A percentile compares a stretch with the other conserved stretches of the same genome.
Conservation (phyloP, 2,329 filamentous ascomycete genomes). For the Fusarium xylarioides region DNA sequence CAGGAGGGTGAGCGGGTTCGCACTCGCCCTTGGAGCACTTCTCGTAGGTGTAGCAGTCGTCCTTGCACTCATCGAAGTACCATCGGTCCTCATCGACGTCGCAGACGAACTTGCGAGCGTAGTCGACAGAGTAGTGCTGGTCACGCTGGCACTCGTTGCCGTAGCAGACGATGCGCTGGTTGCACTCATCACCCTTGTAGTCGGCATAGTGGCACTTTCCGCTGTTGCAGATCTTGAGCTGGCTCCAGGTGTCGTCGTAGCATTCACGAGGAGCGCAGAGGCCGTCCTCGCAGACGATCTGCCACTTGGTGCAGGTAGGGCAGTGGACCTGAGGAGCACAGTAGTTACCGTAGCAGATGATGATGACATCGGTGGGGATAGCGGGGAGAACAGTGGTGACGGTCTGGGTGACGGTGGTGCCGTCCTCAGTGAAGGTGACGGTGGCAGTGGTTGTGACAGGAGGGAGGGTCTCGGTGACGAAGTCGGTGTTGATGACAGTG, state of each 20-base stretch:
- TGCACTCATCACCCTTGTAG: slow-evolving; percentile 44
- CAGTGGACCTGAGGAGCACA: slow-evolving; percentile 44
- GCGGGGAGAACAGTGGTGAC: slow-evolving; percentile 34
- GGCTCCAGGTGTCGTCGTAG: slow-evolving; percentile 39
- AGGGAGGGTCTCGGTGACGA: slow-evolving; percentile 40
- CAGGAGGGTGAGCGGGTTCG: slow-evolving; percentile 28
- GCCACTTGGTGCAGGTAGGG: slow-evolving; percentile 39
- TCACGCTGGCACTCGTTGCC: slow-evolving; percentile 43
- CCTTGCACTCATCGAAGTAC: slow-evolving; percentile 44
- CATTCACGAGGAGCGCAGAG: slow-evolving; percentile 44
- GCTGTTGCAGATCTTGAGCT: slow-evolving; percentile 47
- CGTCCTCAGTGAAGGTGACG: slow-evolving; percentile 43
- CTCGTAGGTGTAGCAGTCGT: slow-evolving; percentile 44
- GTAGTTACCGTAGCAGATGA: slow-evolving; percentile 45
- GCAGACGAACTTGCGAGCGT: slow-evolving; percentile 48
- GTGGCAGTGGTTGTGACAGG: slow-evolving; percentile 39
- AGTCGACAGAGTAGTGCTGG: slow-evolving; percentile 42
- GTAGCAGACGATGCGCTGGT: slow-evolving; percentile 49
- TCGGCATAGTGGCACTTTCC: slow-evolving; percentile 44
- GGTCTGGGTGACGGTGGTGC: slow-evolving; percentile 37
- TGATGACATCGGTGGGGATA: slow-evolving; percentile 33
- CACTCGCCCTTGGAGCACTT: slow-evolving; percentile 41
- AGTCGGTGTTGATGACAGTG: slow-evolving; percentile 26
- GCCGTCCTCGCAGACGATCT: slow-evolving; percentile 48
- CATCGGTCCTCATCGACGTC: slow-evolving; percentile 40